Percentiles rank a stretch among this genome's conserved stretches.
phyloP scores from a whole-genome alignment of 257 asterid genomes.

The Solanum pimpinellifolium region DNA sequence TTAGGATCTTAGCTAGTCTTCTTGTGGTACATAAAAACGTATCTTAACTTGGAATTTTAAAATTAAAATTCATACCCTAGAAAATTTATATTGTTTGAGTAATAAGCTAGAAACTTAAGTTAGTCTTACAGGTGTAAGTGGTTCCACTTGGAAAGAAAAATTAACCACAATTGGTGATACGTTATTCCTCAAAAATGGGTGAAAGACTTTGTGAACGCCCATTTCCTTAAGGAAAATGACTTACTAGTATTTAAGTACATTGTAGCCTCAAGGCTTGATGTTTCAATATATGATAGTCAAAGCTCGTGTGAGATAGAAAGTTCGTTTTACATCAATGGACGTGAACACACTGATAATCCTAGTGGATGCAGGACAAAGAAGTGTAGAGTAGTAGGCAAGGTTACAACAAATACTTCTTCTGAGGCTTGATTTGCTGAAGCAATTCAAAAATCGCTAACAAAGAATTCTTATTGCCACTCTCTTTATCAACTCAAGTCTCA shows the following conservation, averaged over 20 bases:
- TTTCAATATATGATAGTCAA: slow-evolving; percentile 12
- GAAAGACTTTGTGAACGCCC: too few species aligned
- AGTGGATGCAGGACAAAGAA: neutral
- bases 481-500: too few species aligned
- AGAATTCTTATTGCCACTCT: too few species aligned
- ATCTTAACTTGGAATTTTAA: neutral
- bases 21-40: neutral
- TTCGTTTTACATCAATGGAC: slow-evolving; percentile 19
- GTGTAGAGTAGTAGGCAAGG: too few species aligned
- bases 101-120: slow-evolving; percentile 14
- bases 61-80: slow-evolving; percentile 13
- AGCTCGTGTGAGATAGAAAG: slow-evolving; percentile 25
- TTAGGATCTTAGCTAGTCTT: neutral
- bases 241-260: neutral
- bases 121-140: slow-evolving; percentile 26
- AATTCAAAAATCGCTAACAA: too few species aligned
- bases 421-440: too few species aligned
- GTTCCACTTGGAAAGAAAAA: slow-evolving; percentile 12
- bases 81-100: slow-evolving; percentile 15
- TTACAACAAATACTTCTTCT: neutral
- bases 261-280: slow-evolving; percentile 11
- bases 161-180: neutral
- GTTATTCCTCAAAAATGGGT: neutral
- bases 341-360: neutral
- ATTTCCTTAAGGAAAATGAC: neutral